A percentile compares a stretch with the other conserved stretches of the same genome.
Conservation (phyloP, 805 yeast genomes). For the Nematodospora valgi region DNA sequence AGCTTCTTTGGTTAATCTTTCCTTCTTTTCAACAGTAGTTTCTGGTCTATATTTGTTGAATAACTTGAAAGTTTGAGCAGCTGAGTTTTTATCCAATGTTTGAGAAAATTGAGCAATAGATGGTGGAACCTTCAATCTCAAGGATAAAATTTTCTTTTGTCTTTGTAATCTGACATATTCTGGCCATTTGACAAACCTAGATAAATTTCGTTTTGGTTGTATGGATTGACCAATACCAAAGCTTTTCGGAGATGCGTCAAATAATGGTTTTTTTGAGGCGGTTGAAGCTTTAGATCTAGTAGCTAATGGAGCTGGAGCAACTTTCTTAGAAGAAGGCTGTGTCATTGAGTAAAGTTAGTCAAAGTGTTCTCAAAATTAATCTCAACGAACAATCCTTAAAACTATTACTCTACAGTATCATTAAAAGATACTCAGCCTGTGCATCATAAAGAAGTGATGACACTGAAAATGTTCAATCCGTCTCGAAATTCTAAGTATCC, state of each 20-base stretch:
- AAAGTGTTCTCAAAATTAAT: conserved; percentile 19
- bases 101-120: conserved; percentile 95
- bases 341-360: conserved; percentile 43
- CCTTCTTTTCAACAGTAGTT: conserved; percentile 96
- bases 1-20: conserved; percentile 97
- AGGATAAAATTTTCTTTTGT: conserved; percentile 92
- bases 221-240: conserved; percentile 95
- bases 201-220: conserved; percentile 94
- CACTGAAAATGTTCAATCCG: conserved; percentile 8
- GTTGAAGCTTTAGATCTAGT: conserved; percentile 28
- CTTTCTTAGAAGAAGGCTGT: conserved; percentile 52
- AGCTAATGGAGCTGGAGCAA: conserved; percentile 47
- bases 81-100: conserved; percentile 97
- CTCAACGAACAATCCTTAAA: conserved; percentile 24
- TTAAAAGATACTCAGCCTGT: conserved; percentile 41
- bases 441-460: conserved; percentile 36
- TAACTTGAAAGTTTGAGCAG: conserved; percentile 93
- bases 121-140: conserved; percentile 99
- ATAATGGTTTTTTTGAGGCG: conserved; percentile 63
- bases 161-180: conserved; percentile 97
- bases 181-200: conserved; percentile 99
- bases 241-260: conserved; percentile 86
- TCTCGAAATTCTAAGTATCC: no score
- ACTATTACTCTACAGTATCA: conserved; percentile 39
- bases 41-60: conserved; percentile 99